phyloP scores from a whole-genome alignment of 2,329 filamentous ascomycete species.

The Exophiala alcalophila region DNA sequence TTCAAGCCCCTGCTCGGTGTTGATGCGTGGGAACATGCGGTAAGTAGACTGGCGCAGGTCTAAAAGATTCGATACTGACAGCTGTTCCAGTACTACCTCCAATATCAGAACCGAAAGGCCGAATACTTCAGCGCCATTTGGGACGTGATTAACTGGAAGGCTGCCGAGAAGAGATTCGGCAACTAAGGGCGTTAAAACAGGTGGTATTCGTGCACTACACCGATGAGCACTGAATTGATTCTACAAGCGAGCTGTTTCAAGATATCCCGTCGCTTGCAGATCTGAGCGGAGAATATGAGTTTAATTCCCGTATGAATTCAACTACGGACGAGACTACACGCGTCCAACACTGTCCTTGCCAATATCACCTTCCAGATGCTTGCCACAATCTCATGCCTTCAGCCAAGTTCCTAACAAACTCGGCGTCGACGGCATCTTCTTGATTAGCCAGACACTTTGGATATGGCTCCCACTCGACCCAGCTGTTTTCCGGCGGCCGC shows the following conservation, averaged over 20 bases:
- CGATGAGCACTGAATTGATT: constrained; percentile 1
- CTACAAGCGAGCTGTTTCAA: constrained; percentile 3
- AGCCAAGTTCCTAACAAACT: constrained; percentile 16
- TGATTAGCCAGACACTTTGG: constrained; percentile 11
- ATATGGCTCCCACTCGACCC: constrained; percentile 22
- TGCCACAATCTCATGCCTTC: constrained; percentile 15
- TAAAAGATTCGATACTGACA: too few relatives aligned
- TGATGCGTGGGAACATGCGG: constrained; percentile 91
- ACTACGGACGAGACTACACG: too few relatives aligned
- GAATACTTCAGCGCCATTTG: constrained; percentile 93
- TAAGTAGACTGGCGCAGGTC: too few relatives aligned
- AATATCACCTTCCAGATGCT: neutral
- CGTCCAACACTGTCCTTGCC: too few relatives aligned
- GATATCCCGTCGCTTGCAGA: constrained; percentile 2
- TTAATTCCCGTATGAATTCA: too few relatives aligned
- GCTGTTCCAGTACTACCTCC: constrained; percentile 54
- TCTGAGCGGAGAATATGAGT: too few relatives aligned
- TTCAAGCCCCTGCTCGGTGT: constrained; percentile 80
- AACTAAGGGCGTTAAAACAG: constrained; percentile 12
- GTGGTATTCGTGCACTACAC: constrained; percentile 9
- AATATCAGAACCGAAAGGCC: constrained; percentile 95
- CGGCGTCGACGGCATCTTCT: constrained; percentile 20
- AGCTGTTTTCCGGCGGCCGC: too few relatives aligned
- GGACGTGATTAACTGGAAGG: constrained; percentile 96
- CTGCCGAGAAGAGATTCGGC: constrained; percentile 67